Evolutionary conservation across 2,329 filamentous ascomycete genomes (phyloP).

Genomic region (Leptographium flavum): DNA sequence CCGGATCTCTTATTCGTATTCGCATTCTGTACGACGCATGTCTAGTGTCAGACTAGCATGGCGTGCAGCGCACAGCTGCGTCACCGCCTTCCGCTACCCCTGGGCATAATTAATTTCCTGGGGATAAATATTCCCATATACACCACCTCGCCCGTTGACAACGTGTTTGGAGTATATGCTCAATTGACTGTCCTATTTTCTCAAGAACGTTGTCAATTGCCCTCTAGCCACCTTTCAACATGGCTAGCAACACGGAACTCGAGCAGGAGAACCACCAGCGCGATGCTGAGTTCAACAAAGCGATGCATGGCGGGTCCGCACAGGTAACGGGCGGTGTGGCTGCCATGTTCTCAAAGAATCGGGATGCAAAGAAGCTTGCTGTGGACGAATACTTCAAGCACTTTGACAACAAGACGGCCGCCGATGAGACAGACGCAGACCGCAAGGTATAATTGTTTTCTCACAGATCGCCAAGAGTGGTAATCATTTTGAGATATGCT

Average conservation of each 20-base stretch:
- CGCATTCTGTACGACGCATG: not conserved
- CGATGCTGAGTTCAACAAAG: conserved; percentile 85
- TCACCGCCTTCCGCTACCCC: conserved; percentile 1
- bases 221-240: not conserved
- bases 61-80: not conserved
- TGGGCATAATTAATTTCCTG: not conserved
- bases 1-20: conserved; percentile 13
- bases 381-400: conserved; percentile 79
- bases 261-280: conserved; percentile 72
- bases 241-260: conserved; percentile 27
- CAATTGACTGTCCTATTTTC: not conserved
- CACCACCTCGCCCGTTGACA: not conserved
- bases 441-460: conserved; percentile 44
- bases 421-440: conserved; percentile 68
- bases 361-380: conserved; percentile 37
- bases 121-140: not conserved
- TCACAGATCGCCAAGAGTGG: not conserved
- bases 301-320: conserved; percentile 63
- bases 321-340: conserved; percentile 57
- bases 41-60: not conserved
- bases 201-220: not conserved
- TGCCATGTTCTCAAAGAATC: conserved; percentile 78
- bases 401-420: conserved; percentile 61
- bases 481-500: not conserved
- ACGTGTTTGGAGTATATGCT: not conserved